Conservation (phyloP, 106 monocot genomes). For the Allium sativum region DNA sequence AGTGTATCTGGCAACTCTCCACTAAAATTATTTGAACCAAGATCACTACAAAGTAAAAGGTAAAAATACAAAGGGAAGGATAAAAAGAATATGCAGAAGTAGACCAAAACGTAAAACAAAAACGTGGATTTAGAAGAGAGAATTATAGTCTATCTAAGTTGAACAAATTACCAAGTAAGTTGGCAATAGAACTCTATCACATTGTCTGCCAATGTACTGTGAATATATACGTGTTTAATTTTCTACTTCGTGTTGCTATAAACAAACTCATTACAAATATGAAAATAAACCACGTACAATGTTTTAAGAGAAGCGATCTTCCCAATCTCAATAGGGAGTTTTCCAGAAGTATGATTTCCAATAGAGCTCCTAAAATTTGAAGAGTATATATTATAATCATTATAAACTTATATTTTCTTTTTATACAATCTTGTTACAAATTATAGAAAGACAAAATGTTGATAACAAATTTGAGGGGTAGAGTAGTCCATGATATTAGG, state of each 20-base stretch:
- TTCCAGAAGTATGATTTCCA: constrained; percentile 29
- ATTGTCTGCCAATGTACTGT: constrained; percentile 23
- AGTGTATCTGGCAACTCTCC: constrained; percentile 34
- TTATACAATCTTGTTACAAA: background rate
- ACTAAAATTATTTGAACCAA: constrained; percentile 20
- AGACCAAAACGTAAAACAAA: background rate
- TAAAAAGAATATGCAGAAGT: background rate
- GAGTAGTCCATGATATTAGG: constrained; percentile 28
- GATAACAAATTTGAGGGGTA: constrained; percentile 32
- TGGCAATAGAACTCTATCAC: constrained; percentile 21
- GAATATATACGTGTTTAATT: background rate
- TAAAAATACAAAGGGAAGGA: background rate
- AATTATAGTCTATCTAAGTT: constrained; percentile 22
- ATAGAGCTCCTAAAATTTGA: constrained; percentile 10
- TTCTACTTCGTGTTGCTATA: background rate
- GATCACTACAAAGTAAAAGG: constrained; percentile 10
- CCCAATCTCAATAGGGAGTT: constrained; percentile 35
- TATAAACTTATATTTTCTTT: background rate
- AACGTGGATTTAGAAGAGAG: background rate
- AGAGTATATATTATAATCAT: background rate
- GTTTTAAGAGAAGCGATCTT: constrained; percentile 9
- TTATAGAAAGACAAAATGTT: background rate
- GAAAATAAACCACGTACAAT: background rate
- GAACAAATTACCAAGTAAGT: constrained; percentile 17
- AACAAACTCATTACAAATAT: background rate